Evolutionary conservation across 2,329 filamentous ascomycete species (phyloP).

Genomic region (Lecanicillium sp.): DNA sequence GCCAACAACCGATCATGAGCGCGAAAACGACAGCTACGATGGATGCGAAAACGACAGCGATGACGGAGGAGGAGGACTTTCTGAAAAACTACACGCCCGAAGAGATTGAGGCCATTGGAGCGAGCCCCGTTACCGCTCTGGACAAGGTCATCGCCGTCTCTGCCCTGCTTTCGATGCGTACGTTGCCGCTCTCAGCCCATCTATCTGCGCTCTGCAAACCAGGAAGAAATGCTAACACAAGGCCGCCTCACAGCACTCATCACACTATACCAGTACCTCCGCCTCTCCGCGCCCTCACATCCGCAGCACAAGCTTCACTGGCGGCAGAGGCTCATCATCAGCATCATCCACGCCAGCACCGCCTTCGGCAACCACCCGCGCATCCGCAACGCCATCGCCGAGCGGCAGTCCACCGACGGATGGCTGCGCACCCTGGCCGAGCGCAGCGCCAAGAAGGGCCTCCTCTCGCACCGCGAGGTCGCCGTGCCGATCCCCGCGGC

Average conservation of each 20-base stretch:
- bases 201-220: no score
- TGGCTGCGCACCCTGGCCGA: not conserved
- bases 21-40: no score
- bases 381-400: slow-evolving; percentile 1
- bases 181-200: no score
- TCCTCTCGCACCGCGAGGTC: slow-evolving; percentile 5
- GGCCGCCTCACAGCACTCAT: not conserved
- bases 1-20: no score
- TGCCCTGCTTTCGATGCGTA: no score
- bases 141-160: no score
- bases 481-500: not conserved
- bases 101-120: no score
- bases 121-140: no score
- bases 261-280: not conserved
- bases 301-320: slow-evolving; percentile 6
- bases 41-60: no score
- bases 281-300: not conserved
- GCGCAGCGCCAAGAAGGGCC: not conserved
- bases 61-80: no score
- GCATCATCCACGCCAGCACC: slow-evolving; percentile 1
- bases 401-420: not conserved
- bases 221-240: no score
- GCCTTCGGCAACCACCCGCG: not conserved
- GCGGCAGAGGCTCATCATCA: slow-evolving; percentile 11
- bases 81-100: no score